Base-by-base conservation (phyloP, 2,329 filamentous ascomycete species). In the Albophoma yamanashiensis region DNA sequence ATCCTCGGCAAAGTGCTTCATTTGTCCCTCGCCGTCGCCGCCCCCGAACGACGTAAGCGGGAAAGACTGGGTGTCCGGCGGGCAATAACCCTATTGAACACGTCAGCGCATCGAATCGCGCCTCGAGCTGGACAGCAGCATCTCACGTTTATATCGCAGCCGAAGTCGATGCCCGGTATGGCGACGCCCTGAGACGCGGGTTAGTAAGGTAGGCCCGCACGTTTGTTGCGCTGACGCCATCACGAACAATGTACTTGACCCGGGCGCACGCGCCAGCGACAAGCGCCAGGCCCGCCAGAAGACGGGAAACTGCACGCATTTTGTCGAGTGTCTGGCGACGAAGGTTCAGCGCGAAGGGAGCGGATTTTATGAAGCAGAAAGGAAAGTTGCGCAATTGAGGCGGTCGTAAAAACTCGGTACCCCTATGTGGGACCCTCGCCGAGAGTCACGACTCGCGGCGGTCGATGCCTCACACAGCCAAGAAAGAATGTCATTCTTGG, bases 1-100 rank as follows among this genome's bases (percentile, higher is more conserved):
- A 59, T 82, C 73, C 15, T 75, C 71, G 53, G 78, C 74, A 65
- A 85, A 86, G 65, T 85, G 82, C 50, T 79, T 73, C 79, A 86
- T 85, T 65, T 85, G 82, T 0, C 70, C 77, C 4, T 73, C 70
- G 14, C 78, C 81, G 56, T 71, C 69, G 63, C 68, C 71, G 22
- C 71, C 71, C 9, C 70, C 70, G 14, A 69, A 64, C 22, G 65
- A 61, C 8, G 62, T 67, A 15, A 75, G 62, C 12, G 74, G 75
- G 36, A 78, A 67, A 55, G 74, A 71, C 20, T 70, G 67, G 0
- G 70, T 72, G 17, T 66, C 65, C 6, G 66, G 63, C 1, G 74
- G 73, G 67, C 76, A 78, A 53, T 66, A 71, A 60, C 76, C 76
- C 71, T 77, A 50, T 64, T 60, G 15, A 17, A 3, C 50, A 14